Conservation (phyloP, 2,329 filamentous ascomycete genomes). For the Penicillium sp. region DNA sequence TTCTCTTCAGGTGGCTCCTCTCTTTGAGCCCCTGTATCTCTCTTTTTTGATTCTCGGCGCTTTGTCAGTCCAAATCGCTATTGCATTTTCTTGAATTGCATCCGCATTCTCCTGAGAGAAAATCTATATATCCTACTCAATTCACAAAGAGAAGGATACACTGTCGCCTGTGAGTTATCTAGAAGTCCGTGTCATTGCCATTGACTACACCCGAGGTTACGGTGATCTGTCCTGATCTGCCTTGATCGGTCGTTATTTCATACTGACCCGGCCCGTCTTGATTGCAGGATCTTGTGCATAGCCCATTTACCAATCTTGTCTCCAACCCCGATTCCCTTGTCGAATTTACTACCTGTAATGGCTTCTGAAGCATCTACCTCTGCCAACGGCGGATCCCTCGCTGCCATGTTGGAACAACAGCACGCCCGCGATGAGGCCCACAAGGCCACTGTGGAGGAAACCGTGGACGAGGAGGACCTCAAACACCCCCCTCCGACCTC, state of each 20-base stretch:
- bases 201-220: background rate
- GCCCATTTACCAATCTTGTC: slow-evolving; percentile 2
- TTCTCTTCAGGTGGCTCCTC: slow-evolving; percentile 12
- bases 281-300: slow-evolving; percentile 15
- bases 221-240: background rate
- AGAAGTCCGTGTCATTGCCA: background rate
- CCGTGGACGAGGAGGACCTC: slow-evolving; percentile 67
- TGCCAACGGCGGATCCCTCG: slow-evolving; percentile 39
- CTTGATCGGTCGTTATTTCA: background rate
- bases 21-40: slow-evolving; percentile 14
- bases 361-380: slow-evolving; percentile 28
- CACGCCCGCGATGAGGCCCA: slow-evolving; percentile 47
- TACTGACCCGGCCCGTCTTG: slow-evolving; percentile 14
- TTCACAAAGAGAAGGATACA: background rate
- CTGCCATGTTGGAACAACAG: slow-evolving; percentile 47
- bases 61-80: slow-evolving; percentile 4
- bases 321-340: slow-evolving; percentile 1
- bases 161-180: slow-evolving; percentile 6
- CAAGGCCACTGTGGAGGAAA: slow-evolving; percentile 69
- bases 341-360: slow-evolving; percentile 20
- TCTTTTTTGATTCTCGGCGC: slow-evolving; percentile 15
- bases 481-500: slow-evolving; percentile 48
- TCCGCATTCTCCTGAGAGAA: slow-evolving; percentile 4
- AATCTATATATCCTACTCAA: slow-evolving; percentile 4
- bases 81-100: slow-evolving; percentile 6